Conservation (phyloP, 768 basidiomycete genomes). For the Ramaria sp. region DNA sequence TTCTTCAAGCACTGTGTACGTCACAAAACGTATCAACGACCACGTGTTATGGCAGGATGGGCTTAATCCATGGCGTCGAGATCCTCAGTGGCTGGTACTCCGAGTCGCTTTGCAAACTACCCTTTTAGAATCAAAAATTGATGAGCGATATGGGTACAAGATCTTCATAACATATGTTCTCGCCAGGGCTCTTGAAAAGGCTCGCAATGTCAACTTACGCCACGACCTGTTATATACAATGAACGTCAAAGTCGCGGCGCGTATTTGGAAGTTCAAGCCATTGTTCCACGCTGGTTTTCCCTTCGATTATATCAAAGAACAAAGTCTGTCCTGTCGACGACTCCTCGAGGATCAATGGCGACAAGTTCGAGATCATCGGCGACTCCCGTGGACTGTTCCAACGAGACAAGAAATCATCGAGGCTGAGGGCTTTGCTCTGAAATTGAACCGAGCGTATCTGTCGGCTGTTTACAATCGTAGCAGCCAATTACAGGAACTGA, state of each 20-base stretch:
- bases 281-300: not conserved
- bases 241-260: not conserved
- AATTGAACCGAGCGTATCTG: not conserved
- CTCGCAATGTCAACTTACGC: not conserved
- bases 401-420: not conserved
- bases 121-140: conserved; percentile 10
- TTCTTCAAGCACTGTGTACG: not conserved
- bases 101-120: conserved; percentile 32
- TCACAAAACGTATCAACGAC: conserved; percentile 35
- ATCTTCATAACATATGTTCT: conserved; percentile 34
- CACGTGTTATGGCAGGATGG: conserved; percentile 33
- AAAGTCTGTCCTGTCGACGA: not conserved
- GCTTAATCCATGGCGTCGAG: conserved; percentile 36
- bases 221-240: not conserved
- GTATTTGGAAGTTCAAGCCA: not conserved
- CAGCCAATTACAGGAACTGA: not conserved
- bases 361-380: not conserved
- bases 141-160: conserved; percentile 27
- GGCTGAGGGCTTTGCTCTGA: not conserved
- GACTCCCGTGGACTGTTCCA: not conserved
- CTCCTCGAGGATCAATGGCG: not conserved
- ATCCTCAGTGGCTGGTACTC: conserved; percentile 38
- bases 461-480: not conserved
- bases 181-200: conserved; percentile 9
- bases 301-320: not conserved